Conservation (phyloP, 371 early-diverging fungal genomes). For the Gilbertella persicaria region DNA sequence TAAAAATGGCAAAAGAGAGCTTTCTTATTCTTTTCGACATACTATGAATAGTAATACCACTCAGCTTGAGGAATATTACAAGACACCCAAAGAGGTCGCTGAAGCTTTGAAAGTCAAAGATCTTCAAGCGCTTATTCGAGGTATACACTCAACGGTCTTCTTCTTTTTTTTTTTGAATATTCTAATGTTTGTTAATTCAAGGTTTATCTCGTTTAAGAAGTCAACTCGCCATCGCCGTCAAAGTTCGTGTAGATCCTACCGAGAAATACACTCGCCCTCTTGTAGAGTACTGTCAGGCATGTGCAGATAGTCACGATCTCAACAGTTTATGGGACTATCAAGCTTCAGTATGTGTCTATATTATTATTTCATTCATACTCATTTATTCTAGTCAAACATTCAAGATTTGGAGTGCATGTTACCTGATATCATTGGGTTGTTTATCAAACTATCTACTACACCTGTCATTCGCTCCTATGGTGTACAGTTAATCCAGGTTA, state of each 20-base stretch:
- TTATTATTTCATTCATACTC: not conserved
- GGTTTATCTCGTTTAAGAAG: constrained; percentile 31
- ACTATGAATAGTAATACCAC: constrained; percentile 7
- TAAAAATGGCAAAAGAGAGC: not conserved
- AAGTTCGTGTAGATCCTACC: constrained; percentile 43
- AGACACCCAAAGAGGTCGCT: constrained; percentile 25
- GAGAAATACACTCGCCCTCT: constrained; percentile 43
- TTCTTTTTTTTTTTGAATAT: not conserved
- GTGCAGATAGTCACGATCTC: constrained; percentile 35
- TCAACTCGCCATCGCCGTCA: constrained; percentile 36
- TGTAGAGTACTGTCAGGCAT: constrained; percentile 49
- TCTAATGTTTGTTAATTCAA: not conserved
- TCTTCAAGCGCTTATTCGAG: constrained; percentile 21
- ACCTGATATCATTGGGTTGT: constrained; percentile 44
- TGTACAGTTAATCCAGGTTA: constrained; percentile 36
- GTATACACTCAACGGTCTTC: constrained; percentile 3
- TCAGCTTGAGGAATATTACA: constrained; percentile 30
- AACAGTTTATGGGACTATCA: constrained; percentile 50
- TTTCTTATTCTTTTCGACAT: not conserved
- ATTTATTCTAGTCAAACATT: constrained; percentile 30
- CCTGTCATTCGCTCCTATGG: constrained; percentile 51
- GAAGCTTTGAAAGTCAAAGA: constrained; percentile 33
- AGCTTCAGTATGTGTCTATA: constrained; percentile 24
- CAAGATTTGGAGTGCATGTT: constrained; percentile 46
- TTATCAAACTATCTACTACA: constrained; percentile 43